A percentile compares a stretch with the other conserved stretches of the same genome.
phyloP scores from a whole-genome alignment of 108 stramenopile genomes.

The Discostella pseudostelligera region DNA sequence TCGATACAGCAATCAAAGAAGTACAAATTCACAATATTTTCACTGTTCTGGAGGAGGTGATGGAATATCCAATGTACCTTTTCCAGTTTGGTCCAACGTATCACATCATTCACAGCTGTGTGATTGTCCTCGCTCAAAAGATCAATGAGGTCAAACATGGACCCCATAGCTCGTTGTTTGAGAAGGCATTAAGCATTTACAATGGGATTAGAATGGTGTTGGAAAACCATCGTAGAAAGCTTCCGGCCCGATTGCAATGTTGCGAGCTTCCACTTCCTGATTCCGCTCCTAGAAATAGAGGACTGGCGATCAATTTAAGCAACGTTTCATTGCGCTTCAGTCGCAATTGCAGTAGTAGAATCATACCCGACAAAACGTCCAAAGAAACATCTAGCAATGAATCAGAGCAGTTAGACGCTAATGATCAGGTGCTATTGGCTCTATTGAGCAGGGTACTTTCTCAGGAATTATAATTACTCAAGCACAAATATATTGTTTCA shows the following conservation, averaged over 20 bases:
- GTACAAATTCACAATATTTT: conserved; percentile 12
- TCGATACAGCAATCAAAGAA: neutral
- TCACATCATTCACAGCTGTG: conserved; percentile 16
- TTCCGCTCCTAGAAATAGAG: conserved; percentile 1
- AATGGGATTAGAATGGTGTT: conserved; percentile 16
- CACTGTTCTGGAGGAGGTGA: conserved; percentile 14
- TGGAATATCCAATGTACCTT: conserved; percentile 15
- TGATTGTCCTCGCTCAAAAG: conserved; percentile 1
- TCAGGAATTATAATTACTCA: neutral
- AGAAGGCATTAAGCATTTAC: conserved; percentile 19
- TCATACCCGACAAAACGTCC: no score
- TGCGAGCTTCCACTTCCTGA: conserved; percentile 11
- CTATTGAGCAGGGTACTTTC: conserved; percentile 6
- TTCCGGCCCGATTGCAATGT: conserved; percentile 9
- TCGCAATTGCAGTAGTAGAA: conserved; percentile 5
- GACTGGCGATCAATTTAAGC: conserved; percentile 8
- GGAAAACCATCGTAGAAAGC: conserved; percentile 21
- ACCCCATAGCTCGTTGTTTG: conserved; percentile 2
- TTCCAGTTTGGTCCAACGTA: conserved; percentile 23
- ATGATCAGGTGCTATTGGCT: conserved; percentile 18
- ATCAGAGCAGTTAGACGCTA: conserved; percentile 14
- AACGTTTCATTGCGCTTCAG: neutral
- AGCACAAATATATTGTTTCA: no score
- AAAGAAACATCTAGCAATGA: conserved; percentile 5
- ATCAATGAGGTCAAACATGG: conserved; percentile 19